A percentile compares a stretch with the other conserved stretches of the same genome.
phyloP scores from a whole-genome alignment of 306 rosid species.

The Hippophae tibetana region DNA sequence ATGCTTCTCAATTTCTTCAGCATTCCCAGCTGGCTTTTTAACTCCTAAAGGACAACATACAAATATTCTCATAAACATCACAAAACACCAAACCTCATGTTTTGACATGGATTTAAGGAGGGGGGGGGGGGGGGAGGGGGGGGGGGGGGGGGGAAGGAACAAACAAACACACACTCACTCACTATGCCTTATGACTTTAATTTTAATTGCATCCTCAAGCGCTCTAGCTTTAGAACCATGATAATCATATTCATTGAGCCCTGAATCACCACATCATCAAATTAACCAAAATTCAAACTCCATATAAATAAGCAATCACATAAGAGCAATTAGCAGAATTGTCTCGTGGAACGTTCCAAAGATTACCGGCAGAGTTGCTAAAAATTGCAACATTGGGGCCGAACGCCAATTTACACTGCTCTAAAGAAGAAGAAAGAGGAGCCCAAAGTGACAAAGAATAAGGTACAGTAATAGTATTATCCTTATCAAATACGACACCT shows the following conservation, averaged over 20 bases:
- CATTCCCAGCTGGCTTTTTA: conserved; percentile 92
- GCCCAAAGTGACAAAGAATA: conserved; percentile 71
- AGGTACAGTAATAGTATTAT: conserved; percentile 85
- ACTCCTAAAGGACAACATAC: conserved; percentile 34
- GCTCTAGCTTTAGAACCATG: conserved; percentile 79
- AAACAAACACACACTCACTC: conserved; percentile 32
- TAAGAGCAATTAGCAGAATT: conserved; percentile 13
- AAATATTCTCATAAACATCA: conserved; percentile 20
- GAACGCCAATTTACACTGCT: conserved; percentile 68
- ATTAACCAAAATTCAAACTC: not conserved
- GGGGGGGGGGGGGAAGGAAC: too few relatives aligned
- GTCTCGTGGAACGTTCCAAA: conserved; percentile 6
- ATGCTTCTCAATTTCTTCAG: conserved; percentile 94
- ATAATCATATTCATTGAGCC: conserved; percentile 79
- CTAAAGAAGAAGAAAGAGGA: conserved; percentile 58
- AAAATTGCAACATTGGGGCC: conserved; percentile 70
- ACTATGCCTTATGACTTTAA: conserved; percentile 88
- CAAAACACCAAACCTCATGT: not conserved
- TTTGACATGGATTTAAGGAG: not conserved
- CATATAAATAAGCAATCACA: too few relatives aligned
- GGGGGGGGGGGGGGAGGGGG: not conserved
- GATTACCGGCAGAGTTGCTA: conserved; percentile 92
- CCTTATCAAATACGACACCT: conserved; percentile 96
- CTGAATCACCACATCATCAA: conserved; percentile 28
- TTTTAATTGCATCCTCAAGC: conserved; percentile 65